phyloP scores from a whole-genome alignment of 352 stramenopile genomes.

The Phytopythium oedochilum region DNA sequence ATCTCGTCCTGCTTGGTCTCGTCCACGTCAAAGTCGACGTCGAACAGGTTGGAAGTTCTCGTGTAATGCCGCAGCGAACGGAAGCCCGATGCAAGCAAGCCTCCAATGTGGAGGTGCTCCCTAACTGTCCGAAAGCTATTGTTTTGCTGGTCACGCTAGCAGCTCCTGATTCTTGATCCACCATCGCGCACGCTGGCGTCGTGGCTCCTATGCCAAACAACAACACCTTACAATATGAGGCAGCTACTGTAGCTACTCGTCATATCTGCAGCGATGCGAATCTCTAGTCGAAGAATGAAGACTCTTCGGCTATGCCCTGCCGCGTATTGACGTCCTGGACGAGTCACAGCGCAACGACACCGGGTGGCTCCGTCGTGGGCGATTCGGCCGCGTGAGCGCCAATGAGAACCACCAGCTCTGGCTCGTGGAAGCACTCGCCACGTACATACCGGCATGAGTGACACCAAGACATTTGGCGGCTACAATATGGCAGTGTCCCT shows the following conservation, averaged over 20 bases:
- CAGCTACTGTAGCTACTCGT: slow-evolving; percentile 37
- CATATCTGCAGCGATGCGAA: too few relatives aligned
- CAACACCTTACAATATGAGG: slow-evolving; percentile 18
- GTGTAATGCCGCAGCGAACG: too few relatives aligned
- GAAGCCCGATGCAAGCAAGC: too few relatives aligned
- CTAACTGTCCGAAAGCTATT: too few relatives aligned
- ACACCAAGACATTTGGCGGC: slow-evolving; percentile 36
- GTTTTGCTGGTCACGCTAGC: too few relatives aligned
- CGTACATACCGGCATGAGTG: slow-evolving; percentile 28
- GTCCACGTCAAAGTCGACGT: too few relatives aligned
- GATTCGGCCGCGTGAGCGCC: slow-evolving; percentile 25
- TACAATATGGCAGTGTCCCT: slow-evolving; percentile 42
- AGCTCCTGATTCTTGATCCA: too few relatives aligned
- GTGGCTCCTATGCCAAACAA: neutral
- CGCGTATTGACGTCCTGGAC: slow-evolving; percentile 25
- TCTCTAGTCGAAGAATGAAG: too few relatives aligned
- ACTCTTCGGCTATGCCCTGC: slow-evolving; percentile 35
- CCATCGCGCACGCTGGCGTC: slow-evolving; percentile 16
- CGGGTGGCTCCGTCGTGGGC: slow-evolving; percentile 9
- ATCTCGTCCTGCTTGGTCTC: too few relatives aligned
- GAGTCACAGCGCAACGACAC: slow-evolving; percentile 23
- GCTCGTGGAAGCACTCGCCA: slow-evolving; percentile 31
- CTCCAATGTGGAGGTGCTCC: too few relatives aligned
- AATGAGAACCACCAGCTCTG: slow-evolving; percentile 53
- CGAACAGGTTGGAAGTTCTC: too few relatives aligned